Base-by-base conservation (phyloP, 2,329 filamentous ascomycete species). In the Xylariaceae sp. region DNA sequence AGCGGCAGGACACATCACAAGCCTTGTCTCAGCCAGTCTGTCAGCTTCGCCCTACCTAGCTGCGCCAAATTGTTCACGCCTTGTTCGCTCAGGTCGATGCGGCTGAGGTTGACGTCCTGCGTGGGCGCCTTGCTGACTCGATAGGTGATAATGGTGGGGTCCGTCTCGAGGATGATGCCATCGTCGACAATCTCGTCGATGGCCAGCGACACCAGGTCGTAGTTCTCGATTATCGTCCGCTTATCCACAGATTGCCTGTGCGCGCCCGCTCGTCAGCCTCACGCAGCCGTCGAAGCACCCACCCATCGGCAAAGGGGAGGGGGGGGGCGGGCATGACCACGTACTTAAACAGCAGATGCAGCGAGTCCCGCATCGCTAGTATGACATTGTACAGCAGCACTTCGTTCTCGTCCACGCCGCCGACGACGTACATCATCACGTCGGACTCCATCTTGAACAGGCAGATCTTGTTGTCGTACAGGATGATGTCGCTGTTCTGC, bases 361-460 rank as follows among this genome's bases (percentile, higher is more conserved):
- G 68, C 32, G 84, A 83, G 65, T 96, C 92, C 47, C 92, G 72
- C 49, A 96, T 66, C n/a, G 88, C 87, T 37, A 96, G 68, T 34
- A 96, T 78, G 31, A 94, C 89, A 58, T 90, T 94, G 68, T 95
- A 96, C 33, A 98, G 73, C 59, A 98, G 69, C 35, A 98, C 84
- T 67, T 98, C 92, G 61, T 96, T 98, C 73, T 98, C 92, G 33
- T 95, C 87, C 33, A 85, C 74, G 35, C 81, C 79, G 45, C 90
- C 90, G 9, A 98, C 85, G 17, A 96, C 83, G 59, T 96, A 96
- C 56, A 78, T 77, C 83, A 95, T 95, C 37, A 96, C 84, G 60
- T 98, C 92, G 50, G 85, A 88, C 69, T 98, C 92, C 67, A 83
- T 83, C 77, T 98, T 98, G 72, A 95, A 98, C 33, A 96, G 81